Evolutionary conservation across 768 basidiomycete genomes (phyloP), one percentile per base, ranked within the genome.

Genomic region (Hygrocybe punicea): DNA sequence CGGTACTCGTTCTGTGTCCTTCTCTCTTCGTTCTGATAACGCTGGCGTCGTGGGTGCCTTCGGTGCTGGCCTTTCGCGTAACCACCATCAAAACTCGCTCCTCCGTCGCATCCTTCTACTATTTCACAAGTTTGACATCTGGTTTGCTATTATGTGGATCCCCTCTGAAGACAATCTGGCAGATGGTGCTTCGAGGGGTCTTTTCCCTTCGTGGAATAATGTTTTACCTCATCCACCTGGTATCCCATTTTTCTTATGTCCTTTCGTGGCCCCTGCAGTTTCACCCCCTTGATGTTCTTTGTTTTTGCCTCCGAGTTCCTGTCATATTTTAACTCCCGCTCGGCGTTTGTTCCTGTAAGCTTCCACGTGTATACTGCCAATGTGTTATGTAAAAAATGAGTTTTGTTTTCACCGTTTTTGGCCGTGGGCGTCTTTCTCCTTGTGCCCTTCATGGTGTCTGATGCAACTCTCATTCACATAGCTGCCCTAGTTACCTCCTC

Each of bases 1-100:
- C n/a, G 55, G 60, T 16, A 47, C 63, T 35, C 19, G 5, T 1
- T 25, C 65, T 13, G 53, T 50, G 13, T 60, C 70, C 17, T 25
- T 73, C 2, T 9, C 47, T 1, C 48, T 75, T 2, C 62, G 58
- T 33, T 72, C 70, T 0, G 70, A 75, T 57, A 71, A 75, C 49
- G 21, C 60, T 21, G 73, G 73, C 1, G 64, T 70, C 11, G 57
- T 75, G 10, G 68, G 69, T 2, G 67, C 64, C 5, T 53, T 76
- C 9, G 23, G 58, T 1, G 61, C 64, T 0, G 67, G 69, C 0
- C 55, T 53, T 2, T 74, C 70, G 10, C 51, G 65, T 1, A 73
- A 68, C 33, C 58, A 56, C 1, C 56, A 67, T 17, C 71, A 73
- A 34, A 76, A 74, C 45, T 10, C 23, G 0, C 62, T 71, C 4